Evolutionary conservation across 306 rosid species (phyloP).

Genomic region (Cucurbita moschata): DNA sequence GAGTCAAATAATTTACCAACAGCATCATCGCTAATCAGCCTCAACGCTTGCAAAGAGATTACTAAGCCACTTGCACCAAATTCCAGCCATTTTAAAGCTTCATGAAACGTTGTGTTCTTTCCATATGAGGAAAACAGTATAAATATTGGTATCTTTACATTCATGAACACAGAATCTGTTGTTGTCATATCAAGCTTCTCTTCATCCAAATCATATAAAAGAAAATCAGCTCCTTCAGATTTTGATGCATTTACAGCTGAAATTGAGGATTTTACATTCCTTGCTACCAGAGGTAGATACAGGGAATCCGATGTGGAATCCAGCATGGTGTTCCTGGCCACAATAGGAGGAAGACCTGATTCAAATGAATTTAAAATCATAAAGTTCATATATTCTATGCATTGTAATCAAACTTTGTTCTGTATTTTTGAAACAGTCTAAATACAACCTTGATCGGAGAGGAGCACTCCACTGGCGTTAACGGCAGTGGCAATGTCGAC

Average conservation of each 20-base stretch:
- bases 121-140: conserved; percentile 18
- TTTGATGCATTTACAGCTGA: conserved; percentile 63
- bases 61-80: conserved; percentile 85
- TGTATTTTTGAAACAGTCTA: no score
- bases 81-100: conserved; percentile 34
- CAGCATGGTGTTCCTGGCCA: conserved; percentile 74
- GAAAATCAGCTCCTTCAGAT: conserved; percentile 93
- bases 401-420: background rate
- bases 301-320: conserved; percentile 59
- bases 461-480: conserved; percentile 61
- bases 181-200: conserved; percentile 22
- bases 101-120: conserved; percentile 17
- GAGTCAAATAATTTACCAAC: conserved; percentile 27
- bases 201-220: conserved; percentile 37
- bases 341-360: conserved; percentile 84
- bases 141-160: conserved; percentile 77
- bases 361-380: background rate
- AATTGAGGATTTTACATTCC: conserved; percentile 43
- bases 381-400: background rate
- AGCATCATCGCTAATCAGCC: conserved; percentile 33
- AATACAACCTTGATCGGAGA: conserved; percentile 69
- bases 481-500: conserved; percentile 89
- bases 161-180: conserved; percentile 27
- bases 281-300: conserved; percentile 83
- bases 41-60: conserved; percentile 35